Conservation (phyloP, 805 yeast genomes). For the Candida silvicultrix region DNA sequence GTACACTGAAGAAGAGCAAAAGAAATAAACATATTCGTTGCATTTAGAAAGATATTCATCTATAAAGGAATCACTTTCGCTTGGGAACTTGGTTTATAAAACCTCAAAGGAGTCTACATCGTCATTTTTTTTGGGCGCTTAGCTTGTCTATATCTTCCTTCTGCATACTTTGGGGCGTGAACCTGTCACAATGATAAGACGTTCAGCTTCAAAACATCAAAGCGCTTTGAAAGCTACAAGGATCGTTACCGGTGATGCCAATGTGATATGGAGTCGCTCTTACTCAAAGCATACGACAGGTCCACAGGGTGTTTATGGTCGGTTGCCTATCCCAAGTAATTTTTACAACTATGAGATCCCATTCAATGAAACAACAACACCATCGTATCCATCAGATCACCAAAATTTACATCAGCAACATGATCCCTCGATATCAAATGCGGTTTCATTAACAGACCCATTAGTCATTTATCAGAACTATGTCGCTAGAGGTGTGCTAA, state of each 20-base stretch:
- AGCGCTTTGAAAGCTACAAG: too few relatives aligned
- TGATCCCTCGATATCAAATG: slow-evolving; percentile 5
- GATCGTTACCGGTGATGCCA: too few relatives aligned
- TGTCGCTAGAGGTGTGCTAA: slow-evolving; percentile 43
- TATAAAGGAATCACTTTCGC: too few relatives aligned
- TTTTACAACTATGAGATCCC: background rate
- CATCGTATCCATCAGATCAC: background rate
- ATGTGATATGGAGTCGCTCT: background rate
- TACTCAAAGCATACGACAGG: background rate
- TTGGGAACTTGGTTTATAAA: too few relatives aligned
- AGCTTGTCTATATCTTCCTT: too few relatives aligned
- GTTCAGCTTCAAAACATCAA: background rate
- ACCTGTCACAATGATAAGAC: background rate
- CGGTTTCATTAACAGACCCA: slow-evolving; percentile 56
- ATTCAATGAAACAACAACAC: background rate
- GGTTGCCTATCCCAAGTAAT: background rate
- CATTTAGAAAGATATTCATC: too few relatives aligned
- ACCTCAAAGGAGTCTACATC: too few relatives aligned
- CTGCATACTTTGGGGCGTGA: too few relatives aligned
- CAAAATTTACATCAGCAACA: slow-evolving; percentile 2
- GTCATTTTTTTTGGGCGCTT: too few relatives aligned
- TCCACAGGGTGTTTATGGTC: slow-evolving; percentile 1
- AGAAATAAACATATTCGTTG: background rate
- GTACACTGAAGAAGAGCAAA: background rate
- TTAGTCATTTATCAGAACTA: slow-evolving; percentile 47